phyloP scores from a whole-genome alignment of 106 monocot species.

The Dioscorea zingiberensis region DNA sequence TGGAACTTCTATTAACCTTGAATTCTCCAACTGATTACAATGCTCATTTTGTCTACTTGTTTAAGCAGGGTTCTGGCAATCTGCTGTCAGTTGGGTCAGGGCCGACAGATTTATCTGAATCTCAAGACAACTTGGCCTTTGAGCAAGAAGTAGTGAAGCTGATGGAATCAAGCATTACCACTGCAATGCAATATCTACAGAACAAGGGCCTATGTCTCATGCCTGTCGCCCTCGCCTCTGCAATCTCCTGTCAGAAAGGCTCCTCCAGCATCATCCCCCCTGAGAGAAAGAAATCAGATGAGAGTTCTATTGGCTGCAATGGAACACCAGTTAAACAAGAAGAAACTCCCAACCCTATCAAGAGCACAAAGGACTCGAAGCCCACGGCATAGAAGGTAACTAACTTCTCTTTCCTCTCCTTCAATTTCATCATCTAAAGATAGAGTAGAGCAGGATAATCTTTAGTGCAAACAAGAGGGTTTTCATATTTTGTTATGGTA shows the following conservation, averaged over 20 bases:
- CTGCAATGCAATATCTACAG: conserved; percentile 76
- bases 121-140: conserved; percentile 32
- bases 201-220: conserved; percentile 92
- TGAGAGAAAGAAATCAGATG: conserved; percentile 17
- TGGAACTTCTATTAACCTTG: too few relatives aligned
- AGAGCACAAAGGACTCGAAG: neutral
- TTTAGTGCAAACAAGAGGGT: neutral
- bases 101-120: conserved; percentile 17
- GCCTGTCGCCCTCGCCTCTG: conserved; percentile 83
- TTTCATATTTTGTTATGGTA: too few relatives aligned
- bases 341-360: neutral
- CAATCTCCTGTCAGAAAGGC: conserved; percentile 63
- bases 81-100: conserved; percentile 23
- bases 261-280: conserved; percentile 22
- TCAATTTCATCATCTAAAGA: neutral
- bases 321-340: conserved; percentile 11
- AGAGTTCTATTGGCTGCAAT: neutral
- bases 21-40: too few relatives aligned
- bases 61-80: conserved; percentile 29
- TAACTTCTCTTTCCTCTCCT: neutral
- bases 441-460: neutral
- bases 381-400: neutral
- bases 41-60: neutral
- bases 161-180: conserved; percentile 68
- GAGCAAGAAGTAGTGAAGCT: conserved; percentile 79